Conservation (phyloP, 75 land plant genomes). For the Cunninghamia lanceolata region DNA sequence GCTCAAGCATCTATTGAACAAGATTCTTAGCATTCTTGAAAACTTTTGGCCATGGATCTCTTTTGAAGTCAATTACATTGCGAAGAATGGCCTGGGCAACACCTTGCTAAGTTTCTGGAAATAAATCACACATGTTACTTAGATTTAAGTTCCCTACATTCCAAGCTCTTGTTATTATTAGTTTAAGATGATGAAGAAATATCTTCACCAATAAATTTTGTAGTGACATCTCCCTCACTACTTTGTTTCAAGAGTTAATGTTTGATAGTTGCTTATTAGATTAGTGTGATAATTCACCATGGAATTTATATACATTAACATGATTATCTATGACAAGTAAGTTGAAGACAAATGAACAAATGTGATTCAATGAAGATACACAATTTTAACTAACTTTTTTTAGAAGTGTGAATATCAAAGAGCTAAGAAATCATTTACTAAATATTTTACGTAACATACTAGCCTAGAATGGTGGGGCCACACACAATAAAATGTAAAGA, state of each 20-base stretch:
- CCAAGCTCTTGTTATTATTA: neutral
- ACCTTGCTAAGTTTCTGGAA: slow-evolving; percentile 80
- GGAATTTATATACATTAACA: neutral
- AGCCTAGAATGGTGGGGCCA: slow-evolving; percentile 86
- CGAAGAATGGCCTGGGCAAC: slow-evolving; percentile 84
- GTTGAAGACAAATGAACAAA: neutral
- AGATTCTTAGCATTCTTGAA: slow-evolving; percentile 75
- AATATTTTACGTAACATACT: slow-evolving; percentile 21
- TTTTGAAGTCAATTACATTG: slow-evolving; percentile 73
- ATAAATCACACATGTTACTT: slow-evolving; percentile 6
- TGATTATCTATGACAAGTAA: no score
- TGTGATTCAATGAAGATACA: neutral
- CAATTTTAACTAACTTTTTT: neutral
- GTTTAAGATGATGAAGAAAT: neutral
- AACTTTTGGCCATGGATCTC: slow-evolving; percentile 90
- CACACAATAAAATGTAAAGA: slow-evolving; percentile 64
- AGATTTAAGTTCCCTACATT: neutral
- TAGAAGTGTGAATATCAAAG: neutral
- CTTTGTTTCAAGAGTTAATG: neutral
- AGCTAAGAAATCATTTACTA: neutral
- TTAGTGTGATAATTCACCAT: neutral
- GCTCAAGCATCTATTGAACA: slow-evolving; percentile 78
- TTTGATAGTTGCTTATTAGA: neutral
- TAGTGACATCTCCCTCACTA: neutral
- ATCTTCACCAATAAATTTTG: neutral